A percentile compares a stretch with the other conserved stretches of the same genome.
Conservation (phyloP, 495 filamentous ascomycete genomes). For the Hypoxylon perforatum region DNA sequence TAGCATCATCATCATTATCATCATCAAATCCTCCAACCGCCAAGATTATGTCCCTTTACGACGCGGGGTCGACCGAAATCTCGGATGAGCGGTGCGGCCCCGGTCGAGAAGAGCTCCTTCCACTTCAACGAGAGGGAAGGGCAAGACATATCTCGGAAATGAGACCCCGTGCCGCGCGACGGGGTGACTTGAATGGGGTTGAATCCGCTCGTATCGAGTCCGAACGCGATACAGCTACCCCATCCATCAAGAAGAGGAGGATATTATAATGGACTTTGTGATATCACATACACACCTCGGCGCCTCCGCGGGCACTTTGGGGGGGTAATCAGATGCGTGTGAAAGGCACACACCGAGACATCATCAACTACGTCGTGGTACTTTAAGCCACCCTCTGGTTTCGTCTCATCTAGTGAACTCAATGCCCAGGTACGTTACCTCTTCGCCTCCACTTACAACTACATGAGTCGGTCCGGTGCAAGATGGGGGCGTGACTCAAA, state of each 20-base stretch:
- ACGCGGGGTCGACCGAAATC: neutral
- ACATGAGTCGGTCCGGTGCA: constrained; percentile 4
- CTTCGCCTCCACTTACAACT: constrained; percentile 5
- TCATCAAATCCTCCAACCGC: constrained; percentile 23
- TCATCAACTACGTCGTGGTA: constrained; percentile 12
- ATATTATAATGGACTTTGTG: neutral
- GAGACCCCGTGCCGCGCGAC: constrained; percentile 12
- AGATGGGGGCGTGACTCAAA: neutral
- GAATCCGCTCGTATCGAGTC: constrained; percentile 8
- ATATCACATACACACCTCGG: constrained; percentile 10
- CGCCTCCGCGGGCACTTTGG: neutral
- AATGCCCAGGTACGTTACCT: neutral
- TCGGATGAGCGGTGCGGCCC: neutral
- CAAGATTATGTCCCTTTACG: constrained; percentile 5
- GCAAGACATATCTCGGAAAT: neutral
- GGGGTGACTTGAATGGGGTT: constrained; percentile 20
- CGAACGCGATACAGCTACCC: constrained; percentile 17
- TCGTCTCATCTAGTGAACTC: neutral
- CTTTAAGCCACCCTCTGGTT: neutral
- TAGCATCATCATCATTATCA: too few species aligned
- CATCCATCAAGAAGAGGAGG: constrained; percentile 12
- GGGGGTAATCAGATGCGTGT: neutral
- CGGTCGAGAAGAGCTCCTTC: neutral
- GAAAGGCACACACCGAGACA: neutral
- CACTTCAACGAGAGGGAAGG: neutral